Evolutionary conservation across 1,284 basidiomycete species (phyloP).

Genomic region (Naganishia liquefaciens): DNA sequence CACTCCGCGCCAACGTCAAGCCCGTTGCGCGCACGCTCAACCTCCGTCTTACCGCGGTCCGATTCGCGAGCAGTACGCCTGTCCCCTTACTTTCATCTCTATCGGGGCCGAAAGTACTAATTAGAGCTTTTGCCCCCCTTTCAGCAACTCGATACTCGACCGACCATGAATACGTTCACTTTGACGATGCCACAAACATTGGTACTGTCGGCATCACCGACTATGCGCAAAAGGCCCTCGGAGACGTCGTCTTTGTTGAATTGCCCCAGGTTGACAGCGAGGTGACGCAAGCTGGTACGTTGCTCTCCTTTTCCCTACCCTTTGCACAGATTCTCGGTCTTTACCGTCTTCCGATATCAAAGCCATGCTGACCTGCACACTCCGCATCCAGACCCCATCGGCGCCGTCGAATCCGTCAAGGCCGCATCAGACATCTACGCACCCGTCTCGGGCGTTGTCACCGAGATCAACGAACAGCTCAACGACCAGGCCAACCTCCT

Average conservation of each 20-base stretch:
- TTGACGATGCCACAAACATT: conserved; percentile 74
- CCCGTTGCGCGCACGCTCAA: conserved; percentile 1
- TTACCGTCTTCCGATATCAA: neutral
- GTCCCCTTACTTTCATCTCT: neutral
- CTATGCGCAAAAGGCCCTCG: conserved; percentile 88
- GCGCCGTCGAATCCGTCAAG: conserved; percentile 97
- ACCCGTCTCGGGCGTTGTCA: conserved; percentile 81
- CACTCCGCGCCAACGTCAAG: conserved; percentile 4
- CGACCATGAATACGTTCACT: conserved; percentile 87
- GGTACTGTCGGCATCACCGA: conserved; percentile 89
- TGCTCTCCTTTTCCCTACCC: conserved; percentile 20
- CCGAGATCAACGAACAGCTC: conserved; percentile 76
- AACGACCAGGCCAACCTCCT: conserved; percentile 73
- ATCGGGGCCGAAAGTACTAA: neutral
- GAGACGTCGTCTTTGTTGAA: conserved; percentile 98
- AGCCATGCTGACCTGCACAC: neutral
- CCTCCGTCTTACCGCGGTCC: conserved; percentile 11
- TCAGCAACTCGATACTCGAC: conserved; percentile 78
- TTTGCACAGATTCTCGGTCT: neutral
- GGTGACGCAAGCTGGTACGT: conserved; percentile 74
- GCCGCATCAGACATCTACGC: conserved; percentile 97
- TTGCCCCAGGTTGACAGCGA: conserved; percentile 71
- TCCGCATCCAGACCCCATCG: conserved; percentile 71
- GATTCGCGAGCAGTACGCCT: conserved; percentile 25
- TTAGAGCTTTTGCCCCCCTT: neutral